Base-by-base conservation (phyloP, 352 stramenopile genomes). In the Globisporangium middletonii region DNA sequence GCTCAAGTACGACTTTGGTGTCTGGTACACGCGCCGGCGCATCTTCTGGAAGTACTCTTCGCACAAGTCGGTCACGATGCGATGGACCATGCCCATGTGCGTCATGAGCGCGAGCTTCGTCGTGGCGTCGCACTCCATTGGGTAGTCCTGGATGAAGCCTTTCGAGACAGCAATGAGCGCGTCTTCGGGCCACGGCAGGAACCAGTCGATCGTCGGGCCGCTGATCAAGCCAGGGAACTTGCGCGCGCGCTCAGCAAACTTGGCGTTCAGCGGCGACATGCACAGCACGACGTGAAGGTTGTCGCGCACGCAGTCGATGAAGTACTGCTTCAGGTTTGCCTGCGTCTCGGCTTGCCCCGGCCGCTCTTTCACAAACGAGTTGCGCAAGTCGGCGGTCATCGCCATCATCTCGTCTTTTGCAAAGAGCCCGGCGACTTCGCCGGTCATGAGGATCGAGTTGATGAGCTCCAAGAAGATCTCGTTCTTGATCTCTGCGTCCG, bases 371-470 rank as follows among this genome's bases (percentile, higher is more conserved):
- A 97, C 73, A 61, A 99, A 99, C 15, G 92, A 86, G 43, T 94
- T 93, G 5, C 94, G 86, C 38, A 99, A 58, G 63, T 99, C 97
- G 15, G 95, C 94, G 1, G 96, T 99, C 91, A 99, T 99, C 15
- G 95, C 95, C 88, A 99, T 98, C 89, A 99, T 98, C 65, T 99
- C 97, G 64, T 99, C 97, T 66, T 99, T 99, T 0, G 96, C 91
- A 67, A 99, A 99, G 7, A 99, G 67, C 33, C 95, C 96, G 0
- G 95, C 93, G n/a, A 99, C 94, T 77, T 99, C 97, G 53, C 97
- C 97, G 9, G 97, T 99, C 80, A 98, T 98, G 42, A 99, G 79
- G 42, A 99, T 91, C 26, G 88, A 98, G 75, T 99, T 99, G 75
- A 99, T 97, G 8, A 97, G 79, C 81, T 99, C 97, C 45, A 99